Conservation (phyloP, 2,329 filamentous ascomycete genomes). For the Phialophora verrucosa region DNA sequence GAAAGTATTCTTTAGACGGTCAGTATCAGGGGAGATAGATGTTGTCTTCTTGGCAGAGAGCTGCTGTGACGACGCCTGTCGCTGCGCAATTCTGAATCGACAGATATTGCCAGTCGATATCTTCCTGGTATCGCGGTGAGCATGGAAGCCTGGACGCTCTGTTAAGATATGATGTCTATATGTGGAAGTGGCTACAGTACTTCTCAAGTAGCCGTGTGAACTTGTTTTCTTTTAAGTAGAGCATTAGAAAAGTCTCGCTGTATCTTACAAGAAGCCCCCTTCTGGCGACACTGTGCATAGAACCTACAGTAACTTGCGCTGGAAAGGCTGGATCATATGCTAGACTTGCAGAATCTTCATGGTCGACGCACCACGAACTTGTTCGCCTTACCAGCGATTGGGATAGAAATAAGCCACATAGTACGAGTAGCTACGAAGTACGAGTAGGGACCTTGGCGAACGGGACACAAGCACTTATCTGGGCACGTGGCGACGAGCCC, state of each 20-base stretch:
- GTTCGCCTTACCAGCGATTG: neutral
- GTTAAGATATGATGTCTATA: neutral
- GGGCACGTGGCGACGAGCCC: constrained; percentile 5
- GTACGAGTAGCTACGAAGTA: neutral
- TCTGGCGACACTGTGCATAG: neutral
- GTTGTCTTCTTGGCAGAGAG: neutral
- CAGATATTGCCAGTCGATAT: neutral
- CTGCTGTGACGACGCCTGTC: neutral
- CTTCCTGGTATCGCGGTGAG: neutral
- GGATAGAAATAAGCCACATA: neutral
- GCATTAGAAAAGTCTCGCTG: too few relatives aligned
- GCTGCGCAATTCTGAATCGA: neutral
- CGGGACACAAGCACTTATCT: neutral
- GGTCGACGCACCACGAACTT: neutral
- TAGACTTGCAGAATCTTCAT: neutral
- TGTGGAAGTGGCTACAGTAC: neutral
- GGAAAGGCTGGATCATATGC: neutral
- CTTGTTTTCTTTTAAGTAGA: too few relatives aligned
- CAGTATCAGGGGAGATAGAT: neutral
- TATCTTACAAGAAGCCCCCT: too few relatives aligned
- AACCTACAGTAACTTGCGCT: neutral
- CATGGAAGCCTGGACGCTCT: neutral
- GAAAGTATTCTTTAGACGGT: neutral
- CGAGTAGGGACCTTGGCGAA: too few relatives aligned
- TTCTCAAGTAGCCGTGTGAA: too few relatives aligned